These are phyloP conservation scores for Trichosporon inkin DNA, from an alignment of 1,284 basidiomycete genomes.

Conservation along the genomic window DNA sequence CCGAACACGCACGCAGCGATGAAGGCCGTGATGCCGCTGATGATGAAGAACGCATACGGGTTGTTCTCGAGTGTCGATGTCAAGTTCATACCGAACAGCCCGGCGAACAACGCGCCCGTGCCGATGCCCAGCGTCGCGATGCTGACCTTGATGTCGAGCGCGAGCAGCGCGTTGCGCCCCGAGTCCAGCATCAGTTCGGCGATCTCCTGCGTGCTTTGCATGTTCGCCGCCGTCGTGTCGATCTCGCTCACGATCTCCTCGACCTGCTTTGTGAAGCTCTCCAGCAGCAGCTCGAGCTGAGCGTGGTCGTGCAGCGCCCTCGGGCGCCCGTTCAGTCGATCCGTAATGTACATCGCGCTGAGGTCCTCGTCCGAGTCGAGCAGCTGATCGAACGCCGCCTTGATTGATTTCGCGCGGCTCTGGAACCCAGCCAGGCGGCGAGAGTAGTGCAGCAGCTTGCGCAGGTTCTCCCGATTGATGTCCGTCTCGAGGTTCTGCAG, in stretches of 20 bases:
- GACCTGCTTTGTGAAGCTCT: conserved; percentile 91
- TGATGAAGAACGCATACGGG: conserved; percentile 49
- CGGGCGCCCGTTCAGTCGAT: conserved; percentile 61
- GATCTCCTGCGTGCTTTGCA: conserved; percentile 94
- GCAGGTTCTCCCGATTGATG: conserved; percentile 88
- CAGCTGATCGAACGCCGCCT: conserved; percentile 82
- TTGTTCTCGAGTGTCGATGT: conserved; percentile 45
- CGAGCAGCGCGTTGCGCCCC: conserved; percentile 87
- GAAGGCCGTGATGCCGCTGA: conserved; percentile 38
- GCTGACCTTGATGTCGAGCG: conserved; percentile 88
- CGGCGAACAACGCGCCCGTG: conserved; percentile 85
- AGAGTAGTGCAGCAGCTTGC: conserved; percentile 82
- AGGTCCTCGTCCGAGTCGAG: conserved; percentile 90
- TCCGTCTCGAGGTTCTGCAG: conserved; percentile 88
- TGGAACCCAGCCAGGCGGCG: conserved; percentile 79
- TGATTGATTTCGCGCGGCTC: conserved; percentile 82
- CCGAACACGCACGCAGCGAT: conserved; percentile 41
- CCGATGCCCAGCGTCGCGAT: conserved; percentile 91
- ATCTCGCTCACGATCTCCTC: conserved; percentile 93
- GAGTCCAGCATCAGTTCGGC: conserved; percentile 95
- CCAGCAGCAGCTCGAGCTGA: conserved; percentile 85
- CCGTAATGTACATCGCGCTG: conserved; percentile 83
- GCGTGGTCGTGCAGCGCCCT: conserved; percentile 74
- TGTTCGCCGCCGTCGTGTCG: conserved; percentile 82
- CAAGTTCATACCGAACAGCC: conserved; percentile 94